Conservation (phyloP, 345 rosid genomes). For the Abelmoschus esculentus region DNA sequence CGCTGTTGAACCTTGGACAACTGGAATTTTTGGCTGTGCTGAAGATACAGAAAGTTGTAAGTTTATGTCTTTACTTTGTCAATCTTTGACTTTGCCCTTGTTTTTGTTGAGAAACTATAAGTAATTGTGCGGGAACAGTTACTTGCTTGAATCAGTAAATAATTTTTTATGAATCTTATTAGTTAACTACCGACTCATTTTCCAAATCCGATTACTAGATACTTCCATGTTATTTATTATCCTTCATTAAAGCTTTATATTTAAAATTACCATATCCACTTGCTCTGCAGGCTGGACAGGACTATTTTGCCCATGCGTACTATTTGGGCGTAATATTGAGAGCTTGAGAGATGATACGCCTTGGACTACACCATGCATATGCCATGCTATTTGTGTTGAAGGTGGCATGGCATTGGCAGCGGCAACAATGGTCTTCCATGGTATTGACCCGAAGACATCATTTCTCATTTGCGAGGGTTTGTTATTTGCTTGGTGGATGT, state of each 20-base stretch:
- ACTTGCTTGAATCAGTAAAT: neutral
- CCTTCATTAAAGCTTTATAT: neutral
- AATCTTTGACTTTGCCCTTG: neutral
- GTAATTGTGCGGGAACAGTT: neutral
- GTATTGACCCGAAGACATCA: slow-evolving; percentile 65
- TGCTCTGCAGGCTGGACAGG: slow-evolving; percentile 68
- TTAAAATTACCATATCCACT: neutral
- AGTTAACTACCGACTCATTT: neutral
- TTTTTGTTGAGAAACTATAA: neutral
- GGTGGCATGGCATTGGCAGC: slow-evolving; percentile 78
- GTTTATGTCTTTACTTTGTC: slow-evolving; percentile 21
- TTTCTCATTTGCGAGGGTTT: slow-evolving; percentile 85
- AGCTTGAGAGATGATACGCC: slow-evolving; percentile 75
- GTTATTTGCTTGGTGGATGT: slow-evolving; percentile 97
- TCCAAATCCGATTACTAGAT: neutral
- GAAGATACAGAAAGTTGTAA: slow-evolving; percentile 83
- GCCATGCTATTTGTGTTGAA: slow-evolving; percentile 76
- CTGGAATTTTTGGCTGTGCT: slow-evolving; percentile 83
- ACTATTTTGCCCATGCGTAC: slow-evolving; percentile 83
- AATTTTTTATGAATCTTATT: too few species aligned
- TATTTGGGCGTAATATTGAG: slow-evolving; percentile 82
- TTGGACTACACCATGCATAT: slow-evolving; percentile 75
- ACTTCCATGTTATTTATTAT: neutral
- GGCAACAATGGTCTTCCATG: slow-evolving; percentile 56
- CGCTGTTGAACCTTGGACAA: slow-evolving; percentile 87